Evolutionary conservation across 768 basidiomycete genomes (phyloP).

Genomic region (Nevesoporus exiguus): DNA sequence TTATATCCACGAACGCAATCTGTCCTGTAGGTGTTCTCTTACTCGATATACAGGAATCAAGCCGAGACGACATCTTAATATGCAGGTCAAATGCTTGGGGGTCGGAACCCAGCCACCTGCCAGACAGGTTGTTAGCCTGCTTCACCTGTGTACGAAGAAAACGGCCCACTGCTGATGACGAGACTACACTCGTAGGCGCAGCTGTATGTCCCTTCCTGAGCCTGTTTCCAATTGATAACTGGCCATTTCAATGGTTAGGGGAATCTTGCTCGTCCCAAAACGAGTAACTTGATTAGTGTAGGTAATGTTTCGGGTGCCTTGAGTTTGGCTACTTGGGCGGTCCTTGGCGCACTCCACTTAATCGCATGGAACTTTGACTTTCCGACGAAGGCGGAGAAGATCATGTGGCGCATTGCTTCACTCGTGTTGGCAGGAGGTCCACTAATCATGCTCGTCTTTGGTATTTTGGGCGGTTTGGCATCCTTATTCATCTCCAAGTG

Average conservation of each 20-base stretch:
- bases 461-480: too few species aligned
- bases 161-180: too few species aligned
- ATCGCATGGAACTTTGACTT: neutral
- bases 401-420: neutral
- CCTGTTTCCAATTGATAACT: neutral
- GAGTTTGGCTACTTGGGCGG: neutral
- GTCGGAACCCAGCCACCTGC: neutral
- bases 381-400: neutral
- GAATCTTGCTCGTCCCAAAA: too few species aligned
- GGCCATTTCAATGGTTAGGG: neutral
- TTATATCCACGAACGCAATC: too few species aligned
- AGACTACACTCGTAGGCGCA: too few species aligned
- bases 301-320: neutral
- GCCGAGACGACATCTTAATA: neutral
- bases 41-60: neutral
- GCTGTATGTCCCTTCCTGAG: too few species aligned
- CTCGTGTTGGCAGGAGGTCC: neutral
- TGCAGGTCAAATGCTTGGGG: neutral
- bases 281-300: neutral
- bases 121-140: neutral
- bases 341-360: neutral
- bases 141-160: neutral
- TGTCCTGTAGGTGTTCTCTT: neutral
- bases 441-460: too few species aligned
- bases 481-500: too few species aligned